phyloP scores from a whole-genome alignment of 2,329 filamentous ascomycete genomes.

The Ascochyta lentis region DNA sequence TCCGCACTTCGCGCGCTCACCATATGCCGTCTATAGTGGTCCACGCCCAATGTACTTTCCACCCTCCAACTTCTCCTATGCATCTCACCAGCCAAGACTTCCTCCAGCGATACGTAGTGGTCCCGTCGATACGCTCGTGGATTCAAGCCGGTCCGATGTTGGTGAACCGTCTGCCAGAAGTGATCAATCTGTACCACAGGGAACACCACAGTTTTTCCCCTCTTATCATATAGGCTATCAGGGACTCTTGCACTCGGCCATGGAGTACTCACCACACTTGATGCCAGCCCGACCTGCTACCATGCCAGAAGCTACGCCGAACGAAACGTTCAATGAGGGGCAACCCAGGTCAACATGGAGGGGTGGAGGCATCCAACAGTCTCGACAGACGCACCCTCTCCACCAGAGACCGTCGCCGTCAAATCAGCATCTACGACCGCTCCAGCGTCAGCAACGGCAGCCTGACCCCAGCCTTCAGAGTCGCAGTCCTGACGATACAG shows the following conservation, averaged over 20 bases:
- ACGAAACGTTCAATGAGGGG: neutral
- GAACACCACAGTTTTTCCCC: slow-evolving; percentile 5
- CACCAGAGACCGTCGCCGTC: slow-evolving; percentile 24
- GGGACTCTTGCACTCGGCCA: slow-evolving; percentile 1
- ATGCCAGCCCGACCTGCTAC: neutral
- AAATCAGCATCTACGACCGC: slow-evolving; percentile 17
- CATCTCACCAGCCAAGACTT: slow-evolving; percentile 19
- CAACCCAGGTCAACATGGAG: slow-evolving; percentile 10
- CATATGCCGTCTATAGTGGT: slow-evolving; percentile 11
- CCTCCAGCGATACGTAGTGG: slow-evolving; percentile 28
- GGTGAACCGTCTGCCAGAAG: slow-evolving; percentile 8
- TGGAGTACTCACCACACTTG: neutral
- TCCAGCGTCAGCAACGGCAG: neutral
- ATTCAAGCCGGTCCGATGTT: slow-evolving; percentile 9
- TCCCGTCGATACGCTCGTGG: slow-evolving; percentile 9
- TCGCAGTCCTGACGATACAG: slow-evolving; percentile 8
- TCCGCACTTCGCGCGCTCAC: neutral
- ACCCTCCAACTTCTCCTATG: slow-evolving; percentile 15
- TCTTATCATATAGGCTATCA: slow-evolving; percentile 10
- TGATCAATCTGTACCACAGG: slow-evolving; percentile 16
- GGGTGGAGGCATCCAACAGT: slow-evolving; percentile 11
- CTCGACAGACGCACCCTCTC: slow-evolving; percentile 21
- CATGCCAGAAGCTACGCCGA: neutral
- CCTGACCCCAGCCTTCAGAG: neutral
- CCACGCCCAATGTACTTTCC: slow-evolving; percentile 21